A percentile compares a stretch with the other conserved stretches of the same genome.
Evolutionary conservation across 2,329 filamentous ascomycete genomes (phyloP).

Genomic region (Fusarium newnesense): DNA sequence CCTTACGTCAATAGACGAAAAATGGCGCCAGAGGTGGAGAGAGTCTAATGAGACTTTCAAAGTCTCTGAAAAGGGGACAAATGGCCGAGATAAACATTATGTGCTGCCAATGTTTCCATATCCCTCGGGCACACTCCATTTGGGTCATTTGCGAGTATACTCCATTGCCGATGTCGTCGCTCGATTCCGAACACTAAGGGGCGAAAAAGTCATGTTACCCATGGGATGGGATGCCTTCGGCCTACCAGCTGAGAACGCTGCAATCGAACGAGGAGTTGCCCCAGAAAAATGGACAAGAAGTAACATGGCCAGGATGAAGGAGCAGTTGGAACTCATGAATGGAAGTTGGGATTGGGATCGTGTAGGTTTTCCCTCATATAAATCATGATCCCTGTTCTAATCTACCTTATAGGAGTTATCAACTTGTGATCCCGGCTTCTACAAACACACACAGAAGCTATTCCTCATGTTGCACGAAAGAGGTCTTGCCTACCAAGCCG

Average conservation of each 20-base stretch:
- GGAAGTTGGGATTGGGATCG: constrained; percentile 84
- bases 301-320: constrained; percentile 88
- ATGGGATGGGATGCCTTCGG: constrained; percentile 97
- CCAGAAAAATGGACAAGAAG: constrained; percentile 81
- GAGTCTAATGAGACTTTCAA: constrained; percentile 9
- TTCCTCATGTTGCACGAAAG: constrained; percentile 81
- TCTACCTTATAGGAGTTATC: constrained; percentile 72
- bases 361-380: constrained; percentile 61
- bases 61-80: constrained; percentile 24
- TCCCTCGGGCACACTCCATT: constrained; percentile 85
- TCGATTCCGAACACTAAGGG: constrained; percentile 79
- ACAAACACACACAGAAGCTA: constrained; percentile 88
- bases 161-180: constrained; percentile 89
- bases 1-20: constrained; percentile 57
- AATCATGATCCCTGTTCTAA: background rate
- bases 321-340: constrained; percentile 82
- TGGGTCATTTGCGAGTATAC: constrained; percentile 89
- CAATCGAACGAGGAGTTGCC: constrained; percentile 82
- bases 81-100: constrained; percentile 62
- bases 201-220: constrained; percentile 81
- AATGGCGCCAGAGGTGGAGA: constrained; percentile 63
- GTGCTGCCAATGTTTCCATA: constrained; percentile 95
- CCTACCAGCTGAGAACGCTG: constrained; percentile 89
- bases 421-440: constrained; percentile 86
- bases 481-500: constrained; percentile 83